A percentile compares a stretch with the other conserved stretches of the same genome.
Conservation (phyloP, 441 rosid species). For the Geranium incanum region DNA sequence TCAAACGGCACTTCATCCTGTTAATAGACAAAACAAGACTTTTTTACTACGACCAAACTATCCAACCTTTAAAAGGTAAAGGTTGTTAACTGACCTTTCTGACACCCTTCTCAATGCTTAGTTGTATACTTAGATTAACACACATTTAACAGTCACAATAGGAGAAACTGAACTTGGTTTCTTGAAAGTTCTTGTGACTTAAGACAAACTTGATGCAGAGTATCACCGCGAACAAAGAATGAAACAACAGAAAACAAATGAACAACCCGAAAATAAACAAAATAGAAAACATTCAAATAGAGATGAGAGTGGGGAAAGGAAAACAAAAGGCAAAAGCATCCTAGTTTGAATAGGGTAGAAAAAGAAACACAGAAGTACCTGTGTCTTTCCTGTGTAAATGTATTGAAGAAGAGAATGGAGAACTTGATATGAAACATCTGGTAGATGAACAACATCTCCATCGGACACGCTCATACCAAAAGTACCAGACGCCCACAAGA, state of each 20-base stretch:
- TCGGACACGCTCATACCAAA: constrained; percentile 43
- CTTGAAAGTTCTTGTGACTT: not conserved
- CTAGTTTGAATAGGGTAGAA: not conserved
- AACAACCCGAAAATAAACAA: constrained; percentile 3
- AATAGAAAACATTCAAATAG: not conserved
- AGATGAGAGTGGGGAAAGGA: not conserved
- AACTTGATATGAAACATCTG: constrained; percentile 43
- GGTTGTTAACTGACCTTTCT: not conserved
- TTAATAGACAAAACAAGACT: not conserved
- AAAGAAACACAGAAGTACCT: constrained; percentile 39
- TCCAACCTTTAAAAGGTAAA: not conserved
- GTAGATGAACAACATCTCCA: constrained; percentile 45
- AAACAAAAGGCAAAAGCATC: not conserved
- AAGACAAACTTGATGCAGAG: not conserved
- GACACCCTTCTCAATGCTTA: not conserved
- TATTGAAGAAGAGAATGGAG: constrained; percentile 80
- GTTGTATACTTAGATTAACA: not conserved
- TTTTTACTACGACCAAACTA: not conserved
- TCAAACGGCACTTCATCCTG: not conserved
- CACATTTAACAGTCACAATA: not conserved
- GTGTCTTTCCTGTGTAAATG: constrained; percentile 65
- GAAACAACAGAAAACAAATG: constrained; percentile 9
- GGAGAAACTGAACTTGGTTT: not conserved
- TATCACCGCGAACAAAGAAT: constrained; percentile 5
- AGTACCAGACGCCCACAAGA: constrained; percentile 74